phyloP scores from a whole-genome alignment of 2,329 filamentous ascomycete genomes.

The Trichoderma koningii region DNA sequence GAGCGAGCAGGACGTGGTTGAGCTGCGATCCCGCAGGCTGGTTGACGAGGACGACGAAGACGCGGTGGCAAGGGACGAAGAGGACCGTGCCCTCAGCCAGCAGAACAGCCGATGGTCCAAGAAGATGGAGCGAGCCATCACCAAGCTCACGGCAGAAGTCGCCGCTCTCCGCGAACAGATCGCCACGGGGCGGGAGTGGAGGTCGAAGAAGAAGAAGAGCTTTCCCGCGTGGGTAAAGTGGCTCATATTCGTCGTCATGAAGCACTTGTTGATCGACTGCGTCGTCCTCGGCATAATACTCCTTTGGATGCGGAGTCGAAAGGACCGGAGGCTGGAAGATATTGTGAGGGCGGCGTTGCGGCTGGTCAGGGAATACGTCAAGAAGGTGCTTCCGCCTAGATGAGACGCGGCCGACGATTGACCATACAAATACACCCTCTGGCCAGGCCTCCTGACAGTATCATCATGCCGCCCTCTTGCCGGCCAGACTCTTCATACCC shows the following conservation, averaged over 20 bases:
- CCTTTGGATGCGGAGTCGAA: conserved; percentile 70
- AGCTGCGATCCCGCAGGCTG: conserved; percentile 54
- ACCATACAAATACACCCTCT: conserved; percentile 4
- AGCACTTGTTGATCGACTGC: conserved; percentile 74
- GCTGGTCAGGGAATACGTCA: conserved; percentile 59
- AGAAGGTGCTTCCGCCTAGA: conserved; percentile 60
- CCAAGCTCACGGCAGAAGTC: conserved; percentile 88
- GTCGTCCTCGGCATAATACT: conserved; percentile 66
- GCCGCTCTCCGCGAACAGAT: conserved; percentile 91
- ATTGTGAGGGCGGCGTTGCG: conserved; percentile 66
- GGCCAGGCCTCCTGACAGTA: not conserved
- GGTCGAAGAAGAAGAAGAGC: conserved; percentile 64
- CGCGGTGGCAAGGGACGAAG: conserved; percentile 38
- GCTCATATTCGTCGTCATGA: conserved; percentile 67
- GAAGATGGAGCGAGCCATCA: conserved; percentile 80
- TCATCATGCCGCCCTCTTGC: not conserved
- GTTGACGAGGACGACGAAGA: conserved; percentile 50
- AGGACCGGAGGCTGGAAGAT: conserved; percentile 72
- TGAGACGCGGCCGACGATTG: conserved; percentile 38
- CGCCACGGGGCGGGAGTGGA: conserved; percentile 72
- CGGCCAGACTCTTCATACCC: not conserved
- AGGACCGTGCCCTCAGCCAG: conserved; percentile 31
- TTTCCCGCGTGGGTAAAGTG: conserved; percentile 71
- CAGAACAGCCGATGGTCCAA: conserved; percentile 67
- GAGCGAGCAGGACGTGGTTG: conserved; percentile 76